Base-by-base conservation (phyloP, 2,329 filamentous ascomycete genomes). In the Monosporascus sp. region DNA sequence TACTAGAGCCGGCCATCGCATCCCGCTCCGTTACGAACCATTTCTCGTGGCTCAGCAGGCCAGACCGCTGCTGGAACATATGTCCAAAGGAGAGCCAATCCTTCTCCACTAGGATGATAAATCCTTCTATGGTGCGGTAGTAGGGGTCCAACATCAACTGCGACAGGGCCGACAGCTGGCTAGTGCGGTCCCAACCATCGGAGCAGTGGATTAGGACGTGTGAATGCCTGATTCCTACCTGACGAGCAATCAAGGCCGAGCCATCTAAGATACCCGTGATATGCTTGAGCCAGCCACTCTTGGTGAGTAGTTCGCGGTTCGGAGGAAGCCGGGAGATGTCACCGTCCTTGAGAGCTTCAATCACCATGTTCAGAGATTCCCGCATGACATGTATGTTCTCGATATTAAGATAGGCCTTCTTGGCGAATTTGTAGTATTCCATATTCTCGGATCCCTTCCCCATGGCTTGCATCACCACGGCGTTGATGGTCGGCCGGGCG, bases 321-420 rank as follows among this genome's bases (percentile, higher is more conserved):
- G 92, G 92, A 0, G 89, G 85, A 35, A 97, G 73, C 1, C 88
- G 83, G 1, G 90, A 89, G 27, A 97, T 80, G 68, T 99, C 94
- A 2, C 91, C 90, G 62, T 97, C 93, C 67, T 96, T 97, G 65
- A 99, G 76, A 3, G 90, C 88, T 58, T 96, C 92, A 50, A 97
- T 79, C 20, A 99, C 88, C 61, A 87, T 93, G 62, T 88, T 86
- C 36, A 99, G 77, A 2, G 93, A 97, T 57, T 88, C 88, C 53
- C 94, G 83, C 94, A 99, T 99, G 57, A 97, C 91, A 66, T 99
- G 94, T 55, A 99, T 97, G 68, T 99, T 99, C 69, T 95, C 93
- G 65, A 99, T 99, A 57, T 90, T 94, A 52, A 99, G 80, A 67
- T 95, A 99, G 31, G 88, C 87, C 71, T 97, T 96, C 54, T 87